Evolutionary conservation across 2,329 filamentous ascomycete species (phyloP).

Genomic region (Colletotrichum tropicicola): DNA sequence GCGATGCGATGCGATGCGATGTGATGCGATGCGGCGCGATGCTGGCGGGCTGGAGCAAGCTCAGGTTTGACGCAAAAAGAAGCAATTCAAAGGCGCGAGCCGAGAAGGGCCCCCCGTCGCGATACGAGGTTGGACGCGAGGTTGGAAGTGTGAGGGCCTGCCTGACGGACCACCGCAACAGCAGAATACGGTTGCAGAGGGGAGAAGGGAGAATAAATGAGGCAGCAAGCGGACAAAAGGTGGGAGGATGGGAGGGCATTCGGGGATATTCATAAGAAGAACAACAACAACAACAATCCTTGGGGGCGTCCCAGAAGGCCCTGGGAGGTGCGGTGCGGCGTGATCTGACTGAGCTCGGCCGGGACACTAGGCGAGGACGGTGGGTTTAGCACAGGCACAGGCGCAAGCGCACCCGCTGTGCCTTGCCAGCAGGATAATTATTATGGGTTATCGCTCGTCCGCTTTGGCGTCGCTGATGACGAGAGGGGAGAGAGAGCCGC

Average conservation of each 20-base stretch:
- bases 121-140: background rate
- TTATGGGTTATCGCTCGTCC: background rate
- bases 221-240: background rate
- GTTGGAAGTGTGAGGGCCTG: constrained; percentile 17
- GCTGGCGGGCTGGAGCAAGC: background rate
- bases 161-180: constrained; percentile 15
- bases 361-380: constrained; percentile 7
- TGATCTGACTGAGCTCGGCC: constrained; percentile 9
- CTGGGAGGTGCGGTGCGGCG: background rate
- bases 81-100: constrained; percentile 14
- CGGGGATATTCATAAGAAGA: constrained; percentile 28
- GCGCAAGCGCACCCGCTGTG: constrained; percentile 10
- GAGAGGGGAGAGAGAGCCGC: constrained; percentile 14
- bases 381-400: constrained; percentile 5
- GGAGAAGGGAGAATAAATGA: constrained; percentile 3
- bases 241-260: constrained; percentile 16
- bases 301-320: too few relatives aligned
- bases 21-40: too few relatives aligned
- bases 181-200: background rate
- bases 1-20: background rate
- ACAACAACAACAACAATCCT: background rate
- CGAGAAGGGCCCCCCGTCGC: background rate
- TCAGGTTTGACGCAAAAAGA: constrained; percentile 2
- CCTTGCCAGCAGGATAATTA: background rate
- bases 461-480: constrained; percentile 13